phyloP scores from a whole-genome alignment of 139 green algal species.

The Chlamydomonas sp. region DNA sequence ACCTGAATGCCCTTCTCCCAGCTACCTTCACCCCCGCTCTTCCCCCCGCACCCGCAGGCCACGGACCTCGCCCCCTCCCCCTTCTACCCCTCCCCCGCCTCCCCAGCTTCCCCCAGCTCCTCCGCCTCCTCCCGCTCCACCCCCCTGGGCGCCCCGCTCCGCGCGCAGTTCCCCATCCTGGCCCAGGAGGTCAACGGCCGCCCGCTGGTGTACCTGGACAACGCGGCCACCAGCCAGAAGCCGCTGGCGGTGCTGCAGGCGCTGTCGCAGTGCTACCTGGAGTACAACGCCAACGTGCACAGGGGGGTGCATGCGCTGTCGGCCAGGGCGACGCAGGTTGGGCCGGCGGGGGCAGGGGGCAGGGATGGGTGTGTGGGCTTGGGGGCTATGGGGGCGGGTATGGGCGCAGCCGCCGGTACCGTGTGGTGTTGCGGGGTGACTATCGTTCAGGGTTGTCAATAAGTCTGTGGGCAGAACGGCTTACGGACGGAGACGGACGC shows the following conservation, averaged over 20 bases:
- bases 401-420: too few relatives aligned
- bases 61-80: neutral
- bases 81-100: neutral
- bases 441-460: too few relatives aligned
- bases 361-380: too few relatives aligned
- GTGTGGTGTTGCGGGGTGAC: too few relatives aligned
- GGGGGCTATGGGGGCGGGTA: too few relatives aligned
- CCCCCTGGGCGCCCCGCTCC: constrained; percentile 47
- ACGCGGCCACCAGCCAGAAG: constrained; percentile 97
- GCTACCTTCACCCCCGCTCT: neutral
- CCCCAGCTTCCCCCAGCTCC: neutral
- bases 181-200: constrained; percentile 84
- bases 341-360: too few relatives aligned
- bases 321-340: constrained; percentile 76
- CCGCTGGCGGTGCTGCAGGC: constrained; percentile 72
- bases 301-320: constrained; percentile 89
- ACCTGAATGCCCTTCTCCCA: too few relatives aligned
- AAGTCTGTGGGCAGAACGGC: too few relatives aligned
- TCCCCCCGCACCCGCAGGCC: neutral
- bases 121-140: too few relatives aligned
- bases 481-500: too few relatives aligned
- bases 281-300: constrained; percentile 98
- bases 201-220: constrained; percentile 97
- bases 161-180: constrained; percentile 88
- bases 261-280: constrained; percentile 86